A percentile compares a stretch with the other conserved stretches of the same genome.
Evolutionary conservation across 2,329 filamentous ascomycete species (phyloP).

Genomic region (Talaromyces verruculosus): DNA sequence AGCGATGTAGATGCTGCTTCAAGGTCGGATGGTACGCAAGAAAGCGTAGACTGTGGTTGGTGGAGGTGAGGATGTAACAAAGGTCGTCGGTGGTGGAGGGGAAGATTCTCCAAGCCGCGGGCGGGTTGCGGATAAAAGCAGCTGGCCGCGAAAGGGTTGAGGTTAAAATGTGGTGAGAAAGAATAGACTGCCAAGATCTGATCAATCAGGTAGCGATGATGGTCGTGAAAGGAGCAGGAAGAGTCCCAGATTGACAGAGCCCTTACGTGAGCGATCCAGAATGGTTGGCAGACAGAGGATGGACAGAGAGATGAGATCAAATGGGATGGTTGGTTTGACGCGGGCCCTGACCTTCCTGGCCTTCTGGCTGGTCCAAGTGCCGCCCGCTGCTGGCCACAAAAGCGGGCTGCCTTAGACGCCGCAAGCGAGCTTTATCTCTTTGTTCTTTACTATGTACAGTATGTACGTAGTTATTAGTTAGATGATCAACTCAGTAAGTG

Average conservation of each 20-base stretch:
- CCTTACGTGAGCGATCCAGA: slow-evolving; percentile 9
- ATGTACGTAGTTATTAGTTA: neutral
- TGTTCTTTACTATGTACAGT: neutral
- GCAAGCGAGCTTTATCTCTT: slow-evolving; percentile 35
- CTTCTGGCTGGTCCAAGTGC: slow-evolving; percentile 41
- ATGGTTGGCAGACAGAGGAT: slow-evolving; percentile 21
- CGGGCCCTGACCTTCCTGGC: slow-evolving; percentile 32
- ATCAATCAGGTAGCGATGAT: neutral
- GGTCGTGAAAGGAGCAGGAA: neutral
- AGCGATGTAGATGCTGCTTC: neutral
- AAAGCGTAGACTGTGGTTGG: neutral
- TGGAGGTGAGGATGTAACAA: slow-evolving; percentile 12
- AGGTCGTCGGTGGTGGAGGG: slow-evolving; percentile 20
- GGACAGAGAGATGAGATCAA: slow-evolving; percentile 29
- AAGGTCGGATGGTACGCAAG: neutral
- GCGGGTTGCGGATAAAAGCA: slow-evolving; percentile 20
- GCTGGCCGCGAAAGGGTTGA: slow-evolving; percentile 6
- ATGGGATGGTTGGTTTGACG: slow-evolving; percentile 32
- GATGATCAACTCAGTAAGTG: neutral
- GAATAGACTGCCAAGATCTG: neutral
- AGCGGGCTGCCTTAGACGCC: slow-evolving; percentile 39
- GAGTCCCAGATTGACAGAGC: neutral
- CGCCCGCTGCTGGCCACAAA: slow-evolving; percentile 38
- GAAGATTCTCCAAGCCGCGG: slow-evolving; percentile 19
- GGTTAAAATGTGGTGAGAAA: neutral